phyloP scores from a whole-genome alignment of 139 green algal genomes.

The Tetraselmis chui region DNA sequence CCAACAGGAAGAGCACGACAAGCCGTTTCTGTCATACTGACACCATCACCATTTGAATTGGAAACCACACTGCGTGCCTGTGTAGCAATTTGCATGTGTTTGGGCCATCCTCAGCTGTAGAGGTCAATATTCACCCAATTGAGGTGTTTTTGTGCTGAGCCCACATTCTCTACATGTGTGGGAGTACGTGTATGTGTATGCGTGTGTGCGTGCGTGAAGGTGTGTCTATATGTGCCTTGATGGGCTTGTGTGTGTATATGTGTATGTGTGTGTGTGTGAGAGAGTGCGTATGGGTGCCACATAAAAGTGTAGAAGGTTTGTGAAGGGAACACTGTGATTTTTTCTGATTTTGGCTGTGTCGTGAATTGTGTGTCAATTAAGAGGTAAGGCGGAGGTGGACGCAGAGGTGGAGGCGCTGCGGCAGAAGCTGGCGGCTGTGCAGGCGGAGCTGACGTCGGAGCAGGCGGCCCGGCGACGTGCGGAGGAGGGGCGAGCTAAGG shows the following conservation, averaged over 20 bases:
- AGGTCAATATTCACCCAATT: no score
- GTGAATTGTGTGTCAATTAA: no score
- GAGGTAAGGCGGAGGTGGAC: neutral
- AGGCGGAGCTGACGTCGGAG: neutral
- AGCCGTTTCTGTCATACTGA: neutral
- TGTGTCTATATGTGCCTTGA: neutral
- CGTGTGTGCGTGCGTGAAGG: no score
- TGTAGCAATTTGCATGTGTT: no score
- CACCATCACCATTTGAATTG: neutral
- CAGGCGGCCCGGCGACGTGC: no score
- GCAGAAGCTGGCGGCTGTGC: neutral
- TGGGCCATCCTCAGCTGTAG: no score
- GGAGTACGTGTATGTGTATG: no score
- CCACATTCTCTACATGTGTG: neutral
- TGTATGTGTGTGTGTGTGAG: neutral
- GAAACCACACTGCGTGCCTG: neutral
- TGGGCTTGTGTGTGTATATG: no score
- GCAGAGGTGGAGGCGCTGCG: neutral
- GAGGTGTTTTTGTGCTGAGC: neutral
- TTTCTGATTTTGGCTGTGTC: no score
- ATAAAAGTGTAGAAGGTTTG: no score
- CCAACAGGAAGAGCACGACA: neutral
- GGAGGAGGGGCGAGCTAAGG: neutral
- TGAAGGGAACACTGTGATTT: no score
- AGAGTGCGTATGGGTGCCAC: no score